A percentile compares a stretch with the other conserved stretches of the same genome.
Evolutionary conservation across 805 yeast species (phyloP).

Genomic region (Wickerhamomyces canadensis): DNA sequence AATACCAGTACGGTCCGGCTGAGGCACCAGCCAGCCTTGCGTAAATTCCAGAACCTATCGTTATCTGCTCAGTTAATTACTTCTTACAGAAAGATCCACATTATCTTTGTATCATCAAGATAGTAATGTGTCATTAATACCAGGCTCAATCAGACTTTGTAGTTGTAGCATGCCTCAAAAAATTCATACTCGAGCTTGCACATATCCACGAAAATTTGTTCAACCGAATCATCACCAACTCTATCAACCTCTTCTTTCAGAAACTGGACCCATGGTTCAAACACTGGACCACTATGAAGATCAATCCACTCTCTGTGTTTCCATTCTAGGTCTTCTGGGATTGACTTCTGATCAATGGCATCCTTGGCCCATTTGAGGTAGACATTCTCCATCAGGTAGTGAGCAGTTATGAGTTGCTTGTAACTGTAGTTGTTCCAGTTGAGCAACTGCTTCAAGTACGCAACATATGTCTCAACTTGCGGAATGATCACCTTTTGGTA

Average conservation of each 20-base stretch:
- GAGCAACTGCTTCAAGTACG: constrained; percentile 28
- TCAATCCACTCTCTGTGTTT: constrained; percentile 47
- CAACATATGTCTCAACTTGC: constrained; percentile 33
- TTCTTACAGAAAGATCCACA: too few relatives aligned
- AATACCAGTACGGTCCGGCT: too few relatives aligned
- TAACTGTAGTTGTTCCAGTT: constrained; percentile 27
- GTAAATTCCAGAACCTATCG: too few relatives aligned
- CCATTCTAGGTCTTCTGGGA: constrained; percentile 31
- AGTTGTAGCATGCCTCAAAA: constrained; percentile 42
- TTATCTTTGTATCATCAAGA: too few relatives aligned
- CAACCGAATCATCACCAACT: constrained; percentile 25
- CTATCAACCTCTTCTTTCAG: constrained; percentile 37
- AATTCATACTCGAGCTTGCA: constrained; percentile 38
- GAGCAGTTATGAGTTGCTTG: constrained; percentile 36
- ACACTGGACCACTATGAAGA: constrained; percentile 44
- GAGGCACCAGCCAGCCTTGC: too few relatives aligned
- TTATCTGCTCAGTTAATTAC: too few relatives aligned
- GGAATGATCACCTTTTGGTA: constrained; percentile 21
- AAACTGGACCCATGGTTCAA: constrained; percentile 43
- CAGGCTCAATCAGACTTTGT: too few relatives aligned
- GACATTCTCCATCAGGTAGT: constrained; percentile 44
- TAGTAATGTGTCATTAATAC: too few relatives aligned
- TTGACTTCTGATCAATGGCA: constrained; percentile 24
- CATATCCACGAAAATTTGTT: constrained; percentile 29
- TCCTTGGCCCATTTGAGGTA: constrained; percentile 49